Evolutionary conservation across 768 basidiomycete genomes (phyloP), one percentile per base, ranked within the genome.

Genomic region (Lentinula guzmanii): DNA sequence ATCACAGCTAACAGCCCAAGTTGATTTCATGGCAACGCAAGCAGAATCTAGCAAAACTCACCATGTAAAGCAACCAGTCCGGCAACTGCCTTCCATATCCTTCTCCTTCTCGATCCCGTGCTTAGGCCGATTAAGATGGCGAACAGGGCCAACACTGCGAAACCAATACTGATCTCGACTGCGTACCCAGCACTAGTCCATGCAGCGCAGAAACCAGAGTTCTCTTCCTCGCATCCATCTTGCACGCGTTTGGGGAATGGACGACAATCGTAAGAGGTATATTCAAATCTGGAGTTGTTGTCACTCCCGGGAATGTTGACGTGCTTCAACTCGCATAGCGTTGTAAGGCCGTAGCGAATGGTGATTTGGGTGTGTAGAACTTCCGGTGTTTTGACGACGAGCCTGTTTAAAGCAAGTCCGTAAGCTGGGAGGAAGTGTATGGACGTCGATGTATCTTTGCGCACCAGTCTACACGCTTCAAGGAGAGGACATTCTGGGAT

Each of bases 11-110:
- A 28, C 28, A 28, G 28, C 28, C 28, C 28, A 28, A 28, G 28
- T 28, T 28, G 28, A 28, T 28, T 28, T 28, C 28, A 28, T 28
- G 28, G 28, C 28, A 28, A 28, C 28, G 28, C 28, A 28, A 28
- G 28, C 28, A 28, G 28, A 28, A 28, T 28, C 24, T 24, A 24
- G 24, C 55, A 8, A 13, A 34, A 67, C 74, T 48, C 65, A 87
- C 89, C 82, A 67, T 89, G 85, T 18, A 90, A 66, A 15, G 83
- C 71, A 11, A 89, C 75, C 9, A 92, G 71, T 15, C 82, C 83
- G 7, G 87, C 88, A 1, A 87, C 86, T 1, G 83, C 86, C 68
- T 81, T 84, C 90, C 90, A 92, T 35, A 91, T 86, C 64, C 90
- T 82, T 61, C 89, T 77, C 65, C 90, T 78, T 55, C 90, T 78